Evolutionary conservation across 2,329 filamentous ascomycete species (phyloP), one percentile per base, ranked within the genome.

Genomic region (Trichophaea hybrida): DNA sequence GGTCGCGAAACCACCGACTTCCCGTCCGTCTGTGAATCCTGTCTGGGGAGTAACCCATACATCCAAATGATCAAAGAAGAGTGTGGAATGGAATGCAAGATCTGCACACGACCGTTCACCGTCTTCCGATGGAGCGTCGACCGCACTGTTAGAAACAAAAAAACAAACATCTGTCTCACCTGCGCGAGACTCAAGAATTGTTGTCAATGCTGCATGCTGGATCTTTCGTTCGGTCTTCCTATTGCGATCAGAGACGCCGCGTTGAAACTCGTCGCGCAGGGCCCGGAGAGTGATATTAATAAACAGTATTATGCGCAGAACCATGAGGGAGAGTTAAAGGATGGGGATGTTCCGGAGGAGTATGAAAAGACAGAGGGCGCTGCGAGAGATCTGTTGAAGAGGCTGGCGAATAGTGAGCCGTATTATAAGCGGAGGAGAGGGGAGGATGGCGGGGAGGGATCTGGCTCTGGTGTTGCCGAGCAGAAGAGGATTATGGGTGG

Each of bases 1-100:
- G 93, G 93, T 61, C 96, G 90, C 89, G 93, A 98, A 74, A 86
- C 88, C 35, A 93, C 88, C 53, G 88, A 93, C 73, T 89, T 93
- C 69, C 88, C 88, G 6, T 90, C 86, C 2, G 85, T 93, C 37
- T 93, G 82, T 67, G 93, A 98, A 74, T 89, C 84, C 70, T 98
- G 93, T 72, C 80, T 98, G 1, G 61, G 61, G 34, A 58, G 59
- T 10, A 97, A 97, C 69, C 91, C 91, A 1, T 98, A 94, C 70
- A 93, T 98, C 48, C 93, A 97, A 74, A 97, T 98, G 90, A 78
- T 98, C 62, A 98, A 98, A 74, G 89, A 97, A 71, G 91, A 98
- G 72, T 84, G 94, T 69, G 93, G 89, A 6, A 58, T 64, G 60
- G 65, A 73, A 64, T 80, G 78, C 73, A 80, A 81, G 70, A 78